Percentiles rank a stretch among this genome's conserved stretches.
phyloP scores from a whole-genome alignment of 345 rosid genomes.

The Lenwebbia sp. region DNA sequence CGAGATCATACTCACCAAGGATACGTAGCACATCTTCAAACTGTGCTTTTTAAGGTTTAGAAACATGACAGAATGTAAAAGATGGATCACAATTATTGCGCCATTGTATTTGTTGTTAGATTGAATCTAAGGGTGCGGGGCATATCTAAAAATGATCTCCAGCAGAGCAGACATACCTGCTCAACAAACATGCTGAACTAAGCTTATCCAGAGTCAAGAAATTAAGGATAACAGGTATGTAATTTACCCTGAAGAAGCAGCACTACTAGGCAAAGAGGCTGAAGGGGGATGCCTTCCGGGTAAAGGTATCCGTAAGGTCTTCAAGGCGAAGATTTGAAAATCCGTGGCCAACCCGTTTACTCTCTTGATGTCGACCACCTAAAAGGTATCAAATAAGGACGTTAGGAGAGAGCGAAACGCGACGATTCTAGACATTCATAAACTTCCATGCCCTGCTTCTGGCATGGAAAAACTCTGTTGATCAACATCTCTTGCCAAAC shows the following conservation, averaged over 20 bases:
- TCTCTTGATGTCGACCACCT: slow-evolving; percentile 31
- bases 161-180: not conserved
- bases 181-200: not conserved
- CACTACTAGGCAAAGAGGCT: slow-evolving; percentile 1
- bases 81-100: not conserved
- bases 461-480: not conserved
- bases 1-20: not conserved
- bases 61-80: not conserved
- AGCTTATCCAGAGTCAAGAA: not conserved
- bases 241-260: slow-evolving; percentile 9
- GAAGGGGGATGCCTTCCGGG: slow-evolving; percentile 33
- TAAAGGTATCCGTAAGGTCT: slow-evolving; percentile 18
- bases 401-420: not conserved
- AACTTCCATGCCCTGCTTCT: not conserved
- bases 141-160: not conserved
- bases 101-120: not conserved
- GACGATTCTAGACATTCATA: not conserved
- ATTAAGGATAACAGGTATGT: not conserved
- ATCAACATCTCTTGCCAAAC: not conserved
- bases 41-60: not conserved
- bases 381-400: not conserved
- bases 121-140: not conserved
- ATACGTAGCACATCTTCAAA: not conserved
- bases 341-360: slow-evolving; percentile 23
- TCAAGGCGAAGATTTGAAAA: slow-evolving; percentile 31